Evolutionary conservation across 1,284 basidiomycete genomes (phyloP).

Genomic region (Sanguinoderma infundibulare): DNA sequence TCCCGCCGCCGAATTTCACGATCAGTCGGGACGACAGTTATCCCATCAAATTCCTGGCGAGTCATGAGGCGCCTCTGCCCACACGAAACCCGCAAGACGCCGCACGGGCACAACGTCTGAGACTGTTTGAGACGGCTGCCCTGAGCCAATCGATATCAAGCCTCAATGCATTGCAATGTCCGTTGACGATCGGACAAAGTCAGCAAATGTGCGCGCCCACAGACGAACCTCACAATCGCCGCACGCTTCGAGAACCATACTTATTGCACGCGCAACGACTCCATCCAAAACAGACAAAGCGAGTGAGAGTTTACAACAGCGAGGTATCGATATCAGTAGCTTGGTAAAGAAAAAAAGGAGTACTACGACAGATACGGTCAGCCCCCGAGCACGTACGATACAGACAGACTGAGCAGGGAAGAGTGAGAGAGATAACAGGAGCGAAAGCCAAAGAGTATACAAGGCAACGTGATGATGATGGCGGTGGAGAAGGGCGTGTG

Average conservation of each 20-base stretch:
- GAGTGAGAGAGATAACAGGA: not conserved
- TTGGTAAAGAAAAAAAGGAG: not conserved
- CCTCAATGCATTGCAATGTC: not conserved
- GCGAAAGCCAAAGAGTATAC: not conserved
- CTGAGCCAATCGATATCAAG: too few relatives aligned
- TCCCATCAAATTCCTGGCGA: slow-evolving; percentile 7
- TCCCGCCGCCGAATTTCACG: not conserved
- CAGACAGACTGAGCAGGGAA: not conserved
- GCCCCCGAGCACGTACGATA: slow-evolving; percentile 5
- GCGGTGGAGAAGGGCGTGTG: not conserved
- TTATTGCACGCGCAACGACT: not conserved
- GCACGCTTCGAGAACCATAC: not conserved
- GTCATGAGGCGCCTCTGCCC: not conserved
- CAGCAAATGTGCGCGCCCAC: not conserved
- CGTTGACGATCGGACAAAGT: not conserved
- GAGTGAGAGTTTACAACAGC: slow-evolving; percentile 9
- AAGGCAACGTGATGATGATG: not conserved
- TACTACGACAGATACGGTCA: slow-evolving; percentile 8
- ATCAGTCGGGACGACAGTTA: not conserved
- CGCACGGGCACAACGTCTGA: not conserved
- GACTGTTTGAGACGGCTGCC: too few relatives aligned
- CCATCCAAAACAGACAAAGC: not conserved
- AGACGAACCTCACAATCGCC: not conserved
- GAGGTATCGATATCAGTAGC: slow-evolving; percentile 13
- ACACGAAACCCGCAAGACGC: slow-evolving; percentile 10